These are phyloP conservation scores for Phyllachora maydis DNA, from an alignment of 2,329 filamentous ascomycete species.

Conservation along the genomic window DNA sequence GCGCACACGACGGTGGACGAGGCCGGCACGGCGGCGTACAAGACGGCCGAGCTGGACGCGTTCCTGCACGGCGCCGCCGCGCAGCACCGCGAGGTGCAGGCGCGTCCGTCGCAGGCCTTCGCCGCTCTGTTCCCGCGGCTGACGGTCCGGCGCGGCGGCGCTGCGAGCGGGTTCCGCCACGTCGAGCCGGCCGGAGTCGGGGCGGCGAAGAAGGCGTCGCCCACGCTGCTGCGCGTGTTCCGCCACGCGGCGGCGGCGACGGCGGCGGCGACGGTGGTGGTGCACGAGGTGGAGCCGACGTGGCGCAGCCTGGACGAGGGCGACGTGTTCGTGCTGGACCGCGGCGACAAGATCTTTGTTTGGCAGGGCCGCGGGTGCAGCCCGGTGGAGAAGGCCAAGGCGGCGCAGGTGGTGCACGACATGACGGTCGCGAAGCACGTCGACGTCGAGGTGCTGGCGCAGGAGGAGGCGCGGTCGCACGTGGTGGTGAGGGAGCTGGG, in stretches of 20 bases:
- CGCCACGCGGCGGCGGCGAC: conserved; percentile 28
- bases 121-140: conserved; percentile 36
- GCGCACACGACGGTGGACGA: conserved; percentile 46
- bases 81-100: conserved; percentile 45
- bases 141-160: conserved; percentile 38
- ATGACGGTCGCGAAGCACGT: conserved; percentile 41
- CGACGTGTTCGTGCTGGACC: conserved; percentile 46
- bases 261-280: conserved; percentile 28
- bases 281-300: conserved; percentile 40
- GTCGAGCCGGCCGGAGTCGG: too few species aligned
- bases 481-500: conserved; percentile 35
- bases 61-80: conserved; percentile 39
- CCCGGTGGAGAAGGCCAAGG: conserved; percentile 49
- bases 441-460: conserved; percentile 43
- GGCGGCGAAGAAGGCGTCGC: conserved; percentile 17
- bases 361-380: conserved; percentile 47
- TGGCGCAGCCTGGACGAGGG: conserved; percentile 41
- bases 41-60: conserved; percentile 50
- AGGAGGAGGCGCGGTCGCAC: conserved; percentile 32
- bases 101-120: conserved; percentile 36
- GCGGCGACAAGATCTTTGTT: conserved; percentile 42
- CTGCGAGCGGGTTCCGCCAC: conserved; percentile 40
- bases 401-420: conserved; percentile 45
- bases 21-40: conserved; percentile 48
- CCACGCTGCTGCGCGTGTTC: conserved; percentile 39